Evolutionary conservation across 2,329 filamentous ascomycete species (phyloP), one percentile per base, ranked within the genome.

Genomic region (Neoscytalidium dimidiatum): DNA sequence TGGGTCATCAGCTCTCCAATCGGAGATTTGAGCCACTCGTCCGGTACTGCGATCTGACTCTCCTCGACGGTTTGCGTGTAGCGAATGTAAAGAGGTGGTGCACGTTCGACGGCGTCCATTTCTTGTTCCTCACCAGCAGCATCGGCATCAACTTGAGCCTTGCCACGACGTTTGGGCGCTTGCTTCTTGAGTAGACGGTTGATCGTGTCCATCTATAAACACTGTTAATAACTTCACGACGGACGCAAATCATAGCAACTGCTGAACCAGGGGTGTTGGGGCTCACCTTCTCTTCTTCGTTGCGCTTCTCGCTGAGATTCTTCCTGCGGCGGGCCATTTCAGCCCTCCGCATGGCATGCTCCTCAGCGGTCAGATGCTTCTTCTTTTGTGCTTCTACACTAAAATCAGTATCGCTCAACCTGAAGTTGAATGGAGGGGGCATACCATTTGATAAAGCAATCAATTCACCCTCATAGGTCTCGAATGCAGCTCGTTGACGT

Each of bases 141-240:
- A 21, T 64, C 65, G 19, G 52, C 57, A 7, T 66, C 64, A 4
- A 60, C 29, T 31, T 67, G 51, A 28, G 77, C 79, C 61, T 78
- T 75, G 64, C 80, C 79, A 23, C 80, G 79, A 43, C 81, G 80
- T 77, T 94, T 94, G 26, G 91, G 89, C 0, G 91, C 90, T 75
- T 94, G 92, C 74, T 94, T 93, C 78, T 93, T 93, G 61, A 95
- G 86, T 1, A 95, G 87, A 72, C 94, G 93, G 82, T 95, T 94
- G 84, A 95, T 94, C 0, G 92, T 95, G 82, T 94, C 92, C 86
- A 92, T 92, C 91, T 94, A 66, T 46, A 57, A 1, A 7, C 3
- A n/a, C 19, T 8, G 17, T 52, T n/a, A 57, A 61, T 41, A 0
- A 43, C 62, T 2, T 26, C 43, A 41, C 14, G 5, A 14, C 17